phyloP scores from a whole-genome alignment of 139 green algal genomes.

The Chlamydomonas eustigma region DNA sequence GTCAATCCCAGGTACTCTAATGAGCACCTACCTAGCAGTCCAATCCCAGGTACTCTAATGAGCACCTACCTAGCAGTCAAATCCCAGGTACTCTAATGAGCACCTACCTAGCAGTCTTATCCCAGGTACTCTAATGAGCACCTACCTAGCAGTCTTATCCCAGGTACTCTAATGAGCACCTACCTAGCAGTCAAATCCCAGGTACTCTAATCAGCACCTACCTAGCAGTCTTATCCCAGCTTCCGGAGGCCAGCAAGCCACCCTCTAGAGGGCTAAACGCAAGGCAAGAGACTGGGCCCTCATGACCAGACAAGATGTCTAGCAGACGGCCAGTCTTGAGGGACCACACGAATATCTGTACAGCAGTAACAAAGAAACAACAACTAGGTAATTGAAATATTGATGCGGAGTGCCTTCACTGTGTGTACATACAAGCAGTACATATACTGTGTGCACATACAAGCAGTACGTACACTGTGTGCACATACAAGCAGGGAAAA shows the following conservation, averaged over 20 bases:
- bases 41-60: not conserved
- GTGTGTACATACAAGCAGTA: too few species aligned
- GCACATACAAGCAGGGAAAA: too few species aligned
- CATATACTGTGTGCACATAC: too few species aligned
- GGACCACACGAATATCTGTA: slow-evolving; percentile 92
- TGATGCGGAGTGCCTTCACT: too few species aligned
- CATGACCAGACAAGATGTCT: slow-evolving; percentile 88
- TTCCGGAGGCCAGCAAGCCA: slow-evolving; percentile 68
- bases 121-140: not conserved
- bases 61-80: too few species aligned
- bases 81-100: too few species aligned
- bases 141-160: slow-evolving; percentile 68
- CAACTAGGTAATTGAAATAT: too few species aligned
- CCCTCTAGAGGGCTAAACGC: slow-evolving; percentile 67
- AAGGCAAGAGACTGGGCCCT: slow-evolving; percentile 82
- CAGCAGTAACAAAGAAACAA: too few species aligned
- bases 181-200: slow-evolving; percentile 80
- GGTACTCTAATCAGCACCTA: slow-evolving; percentile 41
- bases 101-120: not conserved
- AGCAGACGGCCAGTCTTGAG: slow-evolving; percentile 88
- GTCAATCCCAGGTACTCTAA: slow-evolving; percentile 88
- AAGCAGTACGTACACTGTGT: too few species aligned
- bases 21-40: not conserved
- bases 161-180: slow-evolving; percentile 67
- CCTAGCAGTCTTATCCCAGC: slow-evolving; percentile 82